Percentiles rank a stretch among this genome's conserved stretches.
Evolutionary conservation across 768 basidiomycete species (phyloP).

Genomic region (Atractiella rhizophila): DNA sequence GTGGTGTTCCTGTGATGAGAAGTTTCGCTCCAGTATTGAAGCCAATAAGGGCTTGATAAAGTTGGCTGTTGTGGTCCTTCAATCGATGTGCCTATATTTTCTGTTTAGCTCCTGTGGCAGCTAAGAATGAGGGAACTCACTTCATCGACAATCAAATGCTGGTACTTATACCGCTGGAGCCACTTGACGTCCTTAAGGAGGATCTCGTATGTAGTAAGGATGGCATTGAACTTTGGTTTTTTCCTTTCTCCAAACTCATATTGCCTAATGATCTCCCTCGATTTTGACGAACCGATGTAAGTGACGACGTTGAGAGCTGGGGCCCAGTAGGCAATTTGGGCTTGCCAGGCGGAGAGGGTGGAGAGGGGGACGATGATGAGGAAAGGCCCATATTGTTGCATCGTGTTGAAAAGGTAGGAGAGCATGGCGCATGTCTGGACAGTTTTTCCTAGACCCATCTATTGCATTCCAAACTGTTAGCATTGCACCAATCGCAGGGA

Average conservation of each 20-base stretch:
- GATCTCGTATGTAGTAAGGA: constrained; percentile 90
- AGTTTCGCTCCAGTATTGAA: constrained; percentile 79
- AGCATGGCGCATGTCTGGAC: constrained; percentile 91
- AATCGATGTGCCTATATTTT: constrained; percentile 67
- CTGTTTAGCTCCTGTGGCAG: too few species aligned
- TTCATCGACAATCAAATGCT: constrained; percentile 85
- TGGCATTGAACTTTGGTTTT: constrained; percentile 76
- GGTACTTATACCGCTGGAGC: constrained; percentile 86
- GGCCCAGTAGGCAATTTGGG: constrained; percentile 78
- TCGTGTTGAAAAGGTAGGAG: constrained; percentile 75
- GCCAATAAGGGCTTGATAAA: constrained; percentile 75
- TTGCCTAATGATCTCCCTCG: constrained; percentile 70
- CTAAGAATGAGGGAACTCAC: constrained; percentile 25
- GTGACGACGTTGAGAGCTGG: constrained; percentile 91
- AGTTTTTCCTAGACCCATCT: constrained; percentile 93
- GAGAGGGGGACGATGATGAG: constrained; percentile 92
- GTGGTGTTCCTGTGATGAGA: constrained; percentile 88
- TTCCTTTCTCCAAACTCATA: constrained; percentile 84
- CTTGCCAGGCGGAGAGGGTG: constrained; percentile 95
- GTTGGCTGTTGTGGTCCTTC: constrained; percentile 90
- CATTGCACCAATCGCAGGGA: not conserved
- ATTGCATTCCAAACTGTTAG: not conserved
- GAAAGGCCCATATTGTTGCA: constrained; percentile 86
- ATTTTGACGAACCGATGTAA: constrained; percentile 68
- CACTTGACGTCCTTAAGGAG: constrained; percentile 72